These are phyloP conservation scores for Fusarium sp. DNA, from an alignment of 2,329 filamentous ascomycete genomes.

Conservation along the genomic window DNA sequence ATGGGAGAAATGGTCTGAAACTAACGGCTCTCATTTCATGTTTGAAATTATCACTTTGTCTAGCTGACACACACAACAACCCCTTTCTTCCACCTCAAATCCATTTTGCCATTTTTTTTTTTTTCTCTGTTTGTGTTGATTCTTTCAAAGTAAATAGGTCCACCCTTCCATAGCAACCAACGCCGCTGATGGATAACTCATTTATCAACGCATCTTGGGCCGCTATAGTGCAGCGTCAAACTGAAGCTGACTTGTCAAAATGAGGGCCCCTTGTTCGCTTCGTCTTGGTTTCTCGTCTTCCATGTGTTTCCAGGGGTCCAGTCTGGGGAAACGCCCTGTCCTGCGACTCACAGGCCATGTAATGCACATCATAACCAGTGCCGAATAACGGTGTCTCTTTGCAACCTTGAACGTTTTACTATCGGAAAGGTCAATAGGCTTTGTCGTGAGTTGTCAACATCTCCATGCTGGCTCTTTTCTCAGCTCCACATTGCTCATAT, in stretches of 20 bases:
- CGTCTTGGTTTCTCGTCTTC: slow-evolving; percentile 16
- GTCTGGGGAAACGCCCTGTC: slow-evolving; percentile 36
- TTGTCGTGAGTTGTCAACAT: background rate
- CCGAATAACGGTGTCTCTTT: slow-evolving; percentile 6
- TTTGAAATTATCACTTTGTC: slow-evolving; percentile 13
- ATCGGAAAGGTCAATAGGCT: background rate
- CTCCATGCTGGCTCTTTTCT: background rate
- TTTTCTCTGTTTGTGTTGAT: slow-evolving; percentile 43
- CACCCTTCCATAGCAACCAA: slow-evolving; percentile 47
- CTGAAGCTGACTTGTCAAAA: slow-evolving; percentile 31
- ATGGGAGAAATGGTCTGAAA: background rate
- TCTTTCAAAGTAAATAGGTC: slow-evolving; percentile 42
- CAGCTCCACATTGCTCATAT: background rate
- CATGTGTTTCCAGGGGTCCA: slow-evolving; percentile 31
- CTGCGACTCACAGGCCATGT: slow-evolving; percentile 19
- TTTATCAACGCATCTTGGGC: slow-evolving; percentile 37
- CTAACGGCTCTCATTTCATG: slow-evolving; percentile 20
- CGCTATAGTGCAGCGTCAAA: background rate
- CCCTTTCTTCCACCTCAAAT: slow-evolving; percentile 16
- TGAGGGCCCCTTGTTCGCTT: slow-evolving; percentile 26
- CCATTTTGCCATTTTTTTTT: slow-evolving; percentile 10
- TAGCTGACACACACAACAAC: slow-evolving; percentile 29
- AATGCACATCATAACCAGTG: slow-evolving; percentile 21
- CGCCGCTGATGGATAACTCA: slow-evolving; percentile 41
- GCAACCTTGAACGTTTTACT: background rate